A percentile compares a stretch with the other conserved stretches of the same genome.
Conservation (phyloP, 2,329 filamentous ascomycete genomes). For the Fusarium beomiforme region DNA sequence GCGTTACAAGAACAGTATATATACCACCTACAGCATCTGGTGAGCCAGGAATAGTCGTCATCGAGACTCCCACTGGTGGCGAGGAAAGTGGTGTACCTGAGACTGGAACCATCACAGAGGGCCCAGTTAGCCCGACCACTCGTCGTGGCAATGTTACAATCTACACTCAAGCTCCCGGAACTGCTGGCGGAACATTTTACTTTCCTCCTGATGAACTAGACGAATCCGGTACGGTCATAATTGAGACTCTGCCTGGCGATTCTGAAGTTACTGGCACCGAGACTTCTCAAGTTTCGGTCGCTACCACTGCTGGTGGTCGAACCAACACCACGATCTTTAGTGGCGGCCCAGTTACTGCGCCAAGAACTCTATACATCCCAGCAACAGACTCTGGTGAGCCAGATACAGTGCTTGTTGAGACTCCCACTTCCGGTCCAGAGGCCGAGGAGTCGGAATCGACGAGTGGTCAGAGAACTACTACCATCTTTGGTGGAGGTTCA, state of each 20-base stretch:
- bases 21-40: not conserved
- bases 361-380: not conserved
- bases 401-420: constrained; percentile 14
- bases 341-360: constrained; percentile 3
- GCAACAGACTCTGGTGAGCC: constrained; percentile 4
- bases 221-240: not conserved
- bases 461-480: not conserved
- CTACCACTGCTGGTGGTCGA: not conserved
- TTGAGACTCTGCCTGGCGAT: not conserved
- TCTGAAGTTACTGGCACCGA: not conserved
- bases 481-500: not conserved
- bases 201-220: constrained; percentile 4
- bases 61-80: constrained; percentile 1
- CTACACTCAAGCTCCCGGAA: not conserved
- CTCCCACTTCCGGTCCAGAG: not conserved
- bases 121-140: no score
- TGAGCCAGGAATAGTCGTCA: not conserved
- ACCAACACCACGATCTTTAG: constrained; percentile 6
- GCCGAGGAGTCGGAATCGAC: not conserved
- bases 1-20: not conserved
- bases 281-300: not conserved
- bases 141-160: not conserved
- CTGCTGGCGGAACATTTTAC: constrained; percentile 4
- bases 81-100: rapidly evolving
- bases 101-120: not conserved